Base-by-base conservation (phyloP, 371 early-diverging fungal genomes). In the Basidiobolus meristosporus region DNA sequence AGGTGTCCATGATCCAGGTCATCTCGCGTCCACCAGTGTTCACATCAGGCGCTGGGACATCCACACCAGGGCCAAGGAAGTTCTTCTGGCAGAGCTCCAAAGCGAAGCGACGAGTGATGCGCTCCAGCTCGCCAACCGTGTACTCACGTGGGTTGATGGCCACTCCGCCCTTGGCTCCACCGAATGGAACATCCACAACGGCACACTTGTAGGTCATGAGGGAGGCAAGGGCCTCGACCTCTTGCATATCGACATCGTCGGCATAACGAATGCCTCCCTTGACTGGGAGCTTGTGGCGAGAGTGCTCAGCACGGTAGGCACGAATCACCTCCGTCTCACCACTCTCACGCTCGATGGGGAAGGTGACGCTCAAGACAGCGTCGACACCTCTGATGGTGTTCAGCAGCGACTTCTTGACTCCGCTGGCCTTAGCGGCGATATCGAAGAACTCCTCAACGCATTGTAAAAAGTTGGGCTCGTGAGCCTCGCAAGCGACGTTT, bases 1-100 rank as follows among this genome's bases (percentile, higher is more conserved):
- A 76, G 68, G 59, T n/a, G n/a, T n/a, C n/a, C 62, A 76, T 72
- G 42, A 88, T 85, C 89, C 87, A 88, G 21, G 84, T 73, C 88
- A 86, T 86, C 56, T 85, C 87, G 33, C 84, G 64, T n/a, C 65
- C n/a, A n/a, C 73, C 79, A 41, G 87, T 85, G 41, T 86, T 84
- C 12, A 85, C 77, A 61, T 88, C 89, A 34, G 89, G 89, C 11
- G 89, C 89, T 36, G 89, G 89, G n/a, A 88, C 42, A 42, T 42
- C 42, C 7, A 42, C 22, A 36, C 42, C 42, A 16, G 42, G 42
- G 42, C 42, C 42, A 83, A 54, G 86, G n/a, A n/a, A n/a, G n/a
- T n/a, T n/a, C n/a, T n/a, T n/a, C n/a, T n/a, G n/a, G n/a, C n/a
- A n/a, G n/a, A n/a, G n/a, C n/a, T n/a, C n/a, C n/a, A n/a, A n/a